Evolutionary conservation across 2,329 filamentous ascomycete species (phyloP), one percentile per base, ranked within the genome.

Genomic region (Purpureocillium lavendulum): DNA sequence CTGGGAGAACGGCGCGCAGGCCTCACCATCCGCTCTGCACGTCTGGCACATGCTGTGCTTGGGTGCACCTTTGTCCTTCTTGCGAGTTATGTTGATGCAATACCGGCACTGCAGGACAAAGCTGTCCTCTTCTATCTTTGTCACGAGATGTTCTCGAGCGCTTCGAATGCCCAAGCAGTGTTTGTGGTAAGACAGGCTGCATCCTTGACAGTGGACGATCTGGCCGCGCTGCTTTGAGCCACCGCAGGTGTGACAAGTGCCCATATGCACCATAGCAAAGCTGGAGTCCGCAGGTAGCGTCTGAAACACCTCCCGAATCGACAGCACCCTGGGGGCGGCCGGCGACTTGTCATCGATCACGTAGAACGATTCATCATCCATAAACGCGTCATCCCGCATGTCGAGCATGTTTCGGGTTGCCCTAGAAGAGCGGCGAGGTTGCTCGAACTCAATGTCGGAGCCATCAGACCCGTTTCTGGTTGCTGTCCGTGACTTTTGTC

Each of bases 41-140:
- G 63, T 66, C 44, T 84, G 77, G 53, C 94, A 98, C 34, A 67
- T 67, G 42, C 81, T 78, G 34, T 87, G 73, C 44, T 80, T 72
- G 0, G 92, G 89, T 1, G 82, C 80, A 14, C 67, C 71, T 0
- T 53, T 46, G 47, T 96, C 87, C 52, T 84, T 89, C 54, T 79
- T 80, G 44, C 69, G 66, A 34, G 80, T 72, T 15, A 73, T 55
- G 4, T 82, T 82, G 45, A 97, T 73, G 57, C 92, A 98, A 41
- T 81, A 84, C 48, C 80, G 82, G 63, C 92, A 98, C 57, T 98
- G 92, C 30, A 98, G 66, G 13, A 98, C 81, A 50, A 94, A 97
- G 30, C 82, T 63, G 2, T 82, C 78, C 1, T 82, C 69, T 2
- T 70, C 80, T 38, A 96, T 62, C 58, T 97, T 98, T 17, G 88